Evolutionary conservation across 1,284 basidiomycete species (phyloP), one percentile per base, ranked within the genome.

Genomic region (Heterobasidion parviporum): DNA sequence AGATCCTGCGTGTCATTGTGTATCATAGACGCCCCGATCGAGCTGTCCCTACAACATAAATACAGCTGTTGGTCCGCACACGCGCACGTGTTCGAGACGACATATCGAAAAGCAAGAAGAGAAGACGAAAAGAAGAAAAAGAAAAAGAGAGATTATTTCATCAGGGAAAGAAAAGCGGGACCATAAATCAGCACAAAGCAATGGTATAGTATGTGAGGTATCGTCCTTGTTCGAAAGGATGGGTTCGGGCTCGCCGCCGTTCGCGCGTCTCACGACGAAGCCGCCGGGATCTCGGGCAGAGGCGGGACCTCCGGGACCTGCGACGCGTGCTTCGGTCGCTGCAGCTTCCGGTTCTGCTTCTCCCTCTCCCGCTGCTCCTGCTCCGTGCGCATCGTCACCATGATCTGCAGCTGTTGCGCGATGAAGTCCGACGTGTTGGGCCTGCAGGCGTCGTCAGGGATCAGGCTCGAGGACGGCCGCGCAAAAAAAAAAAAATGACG

Each of bases 401-500:
- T 83, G 46, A 91, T 89, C 62, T 88, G 82, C 62, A 94, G 72
- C 62, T 96, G 94, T 65, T 94, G 92, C 0, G 87, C 80, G 61
- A 97, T 86, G 68, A 97, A 97, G 57, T 96, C 94, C 38, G 83
- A 82, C 8, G 93, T 94, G 34, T 85, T 83, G 15, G 85, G 77
- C 64, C 92, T 92, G 65, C 50, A 57, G 46, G 53, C 20, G 9
- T 15, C 26, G 16, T 6, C n/a, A 26, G 26, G 8, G 50, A 53
- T 56, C 46, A 4, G 32, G 54, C 15, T n/a, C 6, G 1, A n/a
- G 47, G 9, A n/a, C 12, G 49, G 8, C 15, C 16, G 20, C 2
- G 14, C 14, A 51, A 46, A 16, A 48, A 41, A 61, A 20, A 4
- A 56, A 50, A 32, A 9, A 49, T 35, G 12, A 72, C 83, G 52